Percentiles rank a stretch among this genome's conserved stretches.
These are phyloP conservation scores for Alternaria gaisen DNA, from an alignment of 2,329 filamentous ascomycete species.

Conservation along the genomic window DNA sequence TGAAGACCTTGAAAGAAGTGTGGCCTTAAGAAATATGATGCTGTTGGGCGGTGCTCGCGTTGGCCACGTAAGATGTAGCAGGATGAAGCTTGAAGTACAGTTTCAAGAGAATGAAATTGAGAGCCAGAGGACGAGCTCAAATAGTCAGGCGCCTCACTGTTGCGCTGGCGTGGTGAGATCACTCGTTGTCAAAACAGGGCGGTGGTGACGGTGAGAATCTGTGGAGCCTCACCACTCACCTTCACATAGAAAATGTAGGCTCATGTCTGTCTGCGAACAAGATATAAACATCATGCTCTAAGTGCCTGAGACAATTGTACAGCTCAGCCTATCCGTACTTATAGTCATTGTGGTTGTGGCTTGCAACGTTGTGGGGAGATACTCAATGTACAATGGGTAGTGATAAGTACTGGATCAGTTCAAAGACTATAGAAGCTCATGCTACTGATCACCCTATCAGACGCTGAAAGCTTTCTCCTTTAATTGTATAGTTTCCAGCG, in stretches of 20 bases:
- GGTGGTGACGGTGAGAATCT: slow-evolving; percentile 15
- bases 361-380: background rate
- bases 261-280: background rate
- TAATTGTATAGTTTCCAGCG: background rate
- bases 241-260: slow-evolving; percentile 6
- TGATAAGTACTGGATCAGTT: background rate
- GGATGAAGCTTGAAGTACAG: slow-evolving; percentile 1
- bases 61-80: background rate
- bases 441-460: background rate
- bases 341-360: no score
- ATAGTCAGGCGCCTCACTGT: slow-evolving; percentile 4
- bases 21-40: background rate
- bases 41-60: background rate
- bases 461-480: slow-evolving; percentile 13
- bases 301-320: background rate
- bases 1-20: background rate
- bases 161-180: slow-evolving; percentile 14
- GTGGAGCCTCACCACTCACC: slow-evolving; percentile 5
- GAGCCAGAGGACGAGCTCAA: slow-evolving; percentile 1
- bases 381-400: background rate
- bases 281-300: background rate
- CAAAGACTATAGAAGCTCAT: background rate
- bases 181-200: slow-evolving; percentile 7
- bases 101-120: slow-evolving; percentile 10
- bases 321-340: background rate